Percentiles rank a stretch among this genome's conserved stretches.
Evolutionary conservation across 208 protist genomes (phyloP).

Genomic region (Wallacemonas rigidus): DNA sequence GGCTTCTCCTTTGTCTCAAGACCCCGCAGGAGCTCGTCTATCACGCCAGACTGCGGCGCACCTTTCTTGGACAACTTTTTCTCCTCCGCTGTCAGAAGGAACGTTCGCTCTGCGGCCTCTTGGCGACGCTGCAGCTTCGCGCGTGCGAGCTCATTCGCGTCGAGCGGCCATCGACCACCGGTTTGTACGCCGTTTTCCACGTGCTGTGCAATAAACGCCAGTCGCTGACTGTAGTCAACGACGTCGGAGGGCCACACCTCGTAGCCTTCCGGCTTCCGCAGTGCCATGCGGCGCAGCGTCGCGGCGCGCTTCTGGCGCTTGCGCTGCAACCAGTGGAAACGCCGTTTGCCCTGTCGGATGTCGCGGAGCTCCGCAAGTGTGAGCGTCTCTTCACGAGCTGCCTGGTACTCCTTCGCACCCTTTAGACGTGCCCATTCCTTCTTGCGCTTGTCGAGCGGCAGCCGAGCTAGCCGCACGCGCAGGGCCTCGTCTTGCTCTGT

Average conservation of each 20-base stretch:
- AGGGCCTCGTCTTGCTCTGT: slow-evolving; percentile 89
- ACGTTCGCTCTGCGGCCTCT: slow-evolving; percentile 63
- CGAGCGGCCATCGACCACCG: slow-evolving; percentile 78
- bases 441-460: slow-evolving; percentile 67
- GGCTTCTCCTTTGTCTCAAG: slow-evolving; percentile 57
- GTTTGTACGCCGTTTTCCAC: slow-evolving; percentile 87
- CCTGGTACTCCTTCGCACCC: slow-evolving; percentile 71
- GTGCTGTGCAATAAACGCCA: slow-evolving; percentile 88
- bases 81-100: slow-evolving; percentile 60
- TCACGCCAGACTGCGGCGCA: slow-evolving; percentile 32
- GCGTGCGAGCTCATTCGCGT: slow-evolving; percentile 47
- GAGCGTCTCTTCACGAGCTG: slow-evolving; percentile 68
- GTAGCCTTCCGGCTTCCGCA: slow-evolving; percentile 74
- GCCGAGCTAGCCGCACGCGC: slow-evolving; percentile 67
- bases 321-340: slow-evolving; percentile 86
- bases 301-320: slow-evolving; percentile 74
- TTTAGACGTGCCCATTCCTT: slow-evolving; percentile 81
- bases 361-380: slow-evolving; percentile 79
- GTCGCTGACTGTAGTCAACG: slow-evolving; percentile 80
- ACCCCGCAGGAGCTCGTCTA: slow-evolving; percentile 49
- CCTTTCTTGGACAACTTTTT: slow-evolving; percentile 31
- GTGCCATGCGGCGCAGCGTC: slow-evolving; percentile 64
- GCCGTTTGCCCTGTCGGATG: slow-evolving; percentile 72
- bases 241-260: slow-evolving; percentile 72
- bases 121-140: slow-evolving; percentile 59